Evolutionary conservation across 148 eudicot species (phyloP), one percentile per base, ranked within the genome.

Genomic region (Camellia lanceoleosa): DNA sequence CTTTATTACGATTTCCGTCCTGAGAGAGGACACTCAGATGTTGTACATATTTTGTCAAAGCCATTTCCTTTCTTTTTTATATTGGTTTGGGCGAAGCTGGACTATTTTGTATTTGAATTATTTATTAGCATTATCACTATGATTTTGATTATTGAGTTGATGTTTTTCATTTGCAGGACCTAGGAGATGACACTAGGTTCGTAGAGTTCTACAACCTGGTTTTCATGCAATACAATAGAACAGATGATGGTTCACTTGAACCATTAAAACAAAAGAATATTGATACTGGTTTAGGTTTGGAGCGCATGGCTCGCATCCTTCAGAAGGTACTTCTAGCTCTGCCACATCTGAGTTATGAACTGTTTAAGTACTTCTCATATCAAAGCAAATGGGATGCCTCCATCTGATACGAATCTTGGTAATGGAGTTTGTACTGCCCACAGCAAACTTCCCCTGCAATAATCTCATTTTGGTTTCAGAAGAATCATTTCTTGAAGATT

Each of bases 161-260:
- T n/a, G 49, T 30, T 54, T 69, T 69, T 43, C 20, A 44, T 77
- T 56, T 83, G 83, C 87, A 96, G 99, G 99, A 96, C 81, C 90
- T 96, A 14, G 92, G 93, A 66, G 99, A 96, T 88, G 99, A 96
- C 83, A 82, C 90, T 4, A 92, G 99, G 89, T 96, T 96, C 78
- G 92, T 93, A 81, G 99, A 96, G 86, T 96, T 96, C 88, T 96
- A 93, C 92, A 96, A 96, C 84, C 92, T 96, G 79, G 99, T 96
- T 71, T 96, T 96, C 83, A 96, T 96, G 99, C 92, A 96, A 86
- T 96, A 90, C 86, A 96, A 96, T 73, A 92, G 63, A 80, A 88
- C 79, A 79, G 99, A 91, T 74, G 93, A 92, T 82, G 99, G 99
- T 58, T 89, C 95, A 43, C 95, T 96, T 72, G 98, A 92, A 81